Conservation (phyloP, 345 rosid species). For the Eutrema japonicum region DNA sequence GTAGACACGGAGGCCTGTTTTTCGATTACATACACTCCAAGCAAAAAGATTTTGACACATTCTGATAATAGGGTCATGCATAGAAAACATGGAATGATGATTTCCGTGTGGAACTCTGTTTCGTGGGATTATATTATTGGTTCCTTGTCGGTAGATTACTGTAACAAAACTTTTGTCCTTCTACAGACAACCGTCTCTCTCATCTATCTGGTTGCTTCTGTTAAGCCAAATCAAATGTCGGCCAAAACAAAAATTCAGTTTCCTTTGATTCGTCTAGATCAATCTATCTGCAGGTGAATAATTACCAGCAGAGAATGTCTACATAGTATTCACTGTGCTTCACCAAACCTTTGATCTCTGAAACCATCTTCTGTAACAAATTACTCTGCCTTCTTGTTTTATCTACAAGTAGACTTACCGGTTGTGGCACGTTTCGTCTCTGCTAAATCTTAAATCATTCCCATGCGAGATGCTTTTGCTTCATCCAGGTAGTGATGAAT, state of each 20-base stretch:
- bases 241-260: constrained; percentile 15
- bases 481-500: constrained; percentile 5
- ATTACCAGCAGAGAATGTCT: background rate
- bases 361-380: background rate
- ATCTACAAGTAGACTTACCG: background rate
- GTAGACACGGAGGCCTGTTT: constrained; percentile 16
- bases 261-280: constrained; percentile 17
- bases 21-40: background rate
- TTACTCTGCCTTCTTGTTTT: background rate
- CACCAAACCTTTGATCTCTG: background rate
- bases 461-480: constrained; percentile 1
- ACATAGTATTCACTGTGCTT: background rate
- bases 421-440: background rate
- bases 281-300: background rate
- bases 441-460: background rate
- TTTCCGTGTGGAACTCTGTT: constrained; percentile 39
- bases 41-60: constrained; percentile 24
- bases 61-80: constrained; percentile 2
- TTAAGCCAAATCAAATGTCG: constrained; percentile 31
- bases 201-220: constrained; percentile 22
- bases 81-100: constrained; percentile 8
- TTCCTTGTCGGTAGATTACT: constrained; percentile 31
- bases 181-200: constrained; percentile 32
- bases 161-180: constrained; percentile 25
- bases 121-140: constrained; percentile 24